Evolutionary conservation across 352 stramenopile species (phyloP).

Genomic region (Pythium periplocum): DNA sequence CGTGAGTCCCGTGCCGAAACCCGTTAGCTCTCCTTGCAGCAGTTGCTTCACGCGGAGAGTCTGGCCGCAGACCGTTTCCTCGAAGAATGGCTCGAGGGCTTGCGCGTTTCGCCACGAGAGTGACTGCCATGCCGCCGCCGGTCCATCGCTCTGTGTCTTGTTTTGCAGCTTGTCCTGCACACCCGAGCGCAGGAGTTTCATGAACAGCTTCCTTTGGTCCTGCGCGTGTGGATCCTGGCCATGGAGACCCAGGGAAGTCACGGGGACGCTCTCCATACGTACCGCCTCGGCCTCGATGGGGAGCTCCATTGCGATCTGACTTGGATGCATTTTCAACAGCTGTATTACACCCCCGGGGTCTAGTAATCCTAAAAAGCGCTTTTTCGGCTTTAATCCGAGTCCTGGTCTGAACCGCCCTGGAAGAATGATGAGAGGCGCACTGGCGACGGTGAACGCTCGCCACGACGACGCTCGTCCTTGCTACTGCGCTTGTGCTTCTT

Average conservation of each 20-base stretch:
- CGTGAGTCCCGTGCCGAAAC: slow-evolving; percentile 74
- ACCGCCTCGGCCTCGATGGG: too few relatives aligned
- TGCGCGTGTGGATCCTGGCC: too few relatives aligned
- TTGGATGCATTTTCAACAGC: too few relatives aligned
- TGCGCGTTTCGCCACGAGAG: slow-evolving; percentile 73
- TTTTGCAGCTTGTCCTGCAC: slow-evolving; percentile 47
- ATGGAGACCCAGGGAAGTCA: too few relatives aligned
- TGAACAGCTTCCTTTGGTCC: slow-evolving; percentile 13
- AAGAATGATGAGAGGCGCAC: slow-evolving; percentile 91
- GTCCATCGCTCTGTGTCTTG: slow-evolving; percentile 3
- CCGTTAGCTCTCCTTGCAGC: slow-evolving; percentile 73
- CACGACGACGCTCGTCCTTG: slow-evolving; percentile 2
- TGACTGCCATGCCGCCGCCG: slow-evolving; percentile 45
- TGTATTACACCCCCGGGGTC: too few relatives aligned
- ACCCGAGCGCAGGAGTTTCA: slow-evolving; percentile 51
- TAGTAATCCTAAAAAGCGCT: too few relatives aligned
- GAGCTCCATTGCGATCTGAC: too few relatives aligned
- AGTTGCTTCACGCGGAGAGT: slow-evolving; percentile 66
- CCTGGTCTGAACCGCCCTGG: slow-evolving; percentile 47
- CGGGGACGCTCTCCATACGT: too few relatives aligned
- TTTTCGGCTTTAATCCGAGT: slow-evolving; percentile 14
- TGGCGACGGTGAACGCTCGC: slow-evolving; percentile 46
- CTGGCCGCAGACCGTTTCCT: slow-evolving; percentile 30
- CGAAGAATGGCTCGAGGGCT: slow-evolving; percentile 63
- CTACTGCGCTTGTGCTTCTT: slow-evolving; percentile 23